Evolutionary conservation across 1,139 yeast genomes (phyloP).

Genomic region (Kodamaea derodonti): DNA sequence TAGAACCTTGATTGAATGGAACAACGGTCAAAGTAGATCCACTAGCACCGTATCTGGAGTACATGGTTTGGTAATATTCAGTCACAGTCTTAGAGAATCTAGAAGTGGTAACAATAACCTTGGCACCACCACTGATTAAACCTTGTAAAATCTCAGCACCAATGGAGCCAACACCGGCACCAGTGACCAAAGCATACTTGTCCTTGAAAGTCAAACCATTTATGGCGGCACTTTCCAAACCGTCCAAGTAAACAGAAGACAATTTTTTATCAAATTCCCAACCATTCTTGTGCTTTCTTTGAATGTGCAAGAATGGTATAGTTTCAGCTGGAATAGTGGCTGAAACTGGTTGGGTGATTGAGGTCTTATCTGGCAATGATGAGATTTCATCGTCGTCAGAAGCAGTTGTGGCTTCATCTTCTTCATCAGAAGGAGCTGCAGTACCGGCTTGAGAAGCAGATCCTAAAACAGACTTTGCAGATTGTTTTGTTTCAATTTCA

Average conservation of each 20-base stretch:
- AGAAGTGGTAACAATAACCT: conserved; percentile 92
- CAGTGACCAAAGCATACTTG: conserved; percentile 88
- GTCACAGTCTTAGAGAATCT: conserved; percentile 93
- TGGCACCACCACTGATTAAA: conserved; percentile 94
- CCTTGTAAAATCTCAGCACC: conserved; percentile 98
- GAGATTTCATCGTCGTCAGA: conserved; percentile 73
- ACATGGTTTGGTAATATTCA: conserved; percentile 90
- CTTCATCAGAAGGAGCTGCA: conserved; percentile 48
- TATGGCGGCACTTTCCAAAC: conserved; percentile 88
- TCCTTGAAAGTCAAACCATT: conserved; percentile 88
- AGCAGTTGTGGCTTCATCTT: conserved; percentile 47
- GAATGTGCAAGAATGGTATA: conserved; percentile 90
- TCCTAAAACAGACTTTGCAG: conserved; percentile 40
- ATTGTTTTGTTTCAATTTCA: conserved; percentile 54
- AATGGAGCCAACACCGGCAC: conserved; percentile 98
- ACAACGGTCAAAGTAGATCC: conserved; percentile 93
- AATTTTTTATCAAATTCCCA: conserved; percentile 84
- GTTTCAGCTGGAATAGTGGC: conserved; percentile 76
- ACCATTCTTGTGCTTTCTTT: conserved; percentile 68
- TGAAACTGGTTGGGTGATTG: conserved; percentile 70
- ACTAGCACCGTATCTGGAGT: conserved; percentile 86
- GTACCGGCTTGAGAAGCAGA: conserved; percentile 34
- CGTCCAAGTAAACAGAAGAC: conserved; percentile 79
- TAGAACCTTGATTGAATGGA: conserved; percentile 97
- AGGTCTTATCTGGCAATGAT: conserved; percentile 69